Conservation (phyloP, 2,329 filamentous ascomycete genomes). For the Scedosporium apiospermum region DNA sequence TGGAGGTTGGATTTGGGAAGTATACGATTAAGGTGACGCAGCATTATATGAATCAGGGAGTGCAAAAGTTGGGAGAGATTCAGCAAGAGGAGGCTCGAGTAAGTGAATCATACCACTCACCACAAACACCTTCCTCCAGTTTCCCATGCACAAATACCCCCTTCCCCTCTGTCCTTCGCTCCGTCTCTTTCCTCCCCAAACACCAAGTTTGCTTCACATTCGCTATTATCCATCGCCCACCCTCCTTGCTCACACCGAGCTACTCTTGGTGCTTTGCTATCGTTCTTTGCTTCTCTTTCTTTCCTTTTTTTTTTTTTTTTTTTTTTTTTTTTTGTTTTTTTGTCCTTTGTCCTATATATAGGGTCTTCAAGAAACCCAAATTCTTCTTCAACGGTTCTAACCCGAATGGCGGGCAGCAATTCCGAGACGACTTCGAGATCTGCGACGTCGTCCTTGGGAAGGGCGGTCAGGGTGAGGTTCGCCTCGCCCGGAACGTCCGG, state of each 20-base stretch:
- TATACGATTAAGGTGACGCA: neutral
- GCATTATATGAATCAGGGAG: neutral
- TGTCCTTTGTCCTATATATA: neutral
- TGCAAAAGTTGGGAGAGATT: neutral
- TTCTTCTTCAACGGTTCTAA: neutral
- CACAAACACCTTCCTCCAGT: neutral
- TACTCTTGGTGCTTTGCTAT: too few species aligned
- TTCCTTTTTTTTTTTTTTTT: neutral
- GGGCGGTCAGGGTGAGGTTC: conserved; percentile 6
- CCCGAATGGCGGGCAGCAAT: neutral
- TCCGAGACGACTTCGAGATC: conserved; percentile 5
- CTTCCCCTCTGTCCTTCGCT: neutral
- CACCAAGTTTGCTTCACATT: too few species aligned
- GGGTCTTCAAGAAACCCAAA: too few species aligned
- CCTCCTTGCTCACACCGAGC: too few species aligned
- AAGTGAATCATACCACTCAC: neutral
- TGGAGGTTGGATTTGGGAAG: neutral
- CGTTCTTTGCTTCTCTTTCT: neutral
- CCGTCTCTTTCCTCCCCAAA: too few species aligned
- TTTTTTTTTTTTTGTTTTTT: neutral
- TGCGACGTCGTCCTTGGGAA: conserved; percentile 1
- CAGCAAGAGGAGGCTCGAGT: conserved; percentile 1
- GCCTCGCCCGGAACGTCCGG: neutral
- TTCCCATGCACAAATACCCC: neutral
- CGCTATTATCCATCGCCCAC: too few species aligned